Evolutionary conservation across 2,329 filamentous ascomycete genomes (phyloP), one percentile per base, ranked within the genome.

Genomic region (Trichoderma pleuroti): DNA sequence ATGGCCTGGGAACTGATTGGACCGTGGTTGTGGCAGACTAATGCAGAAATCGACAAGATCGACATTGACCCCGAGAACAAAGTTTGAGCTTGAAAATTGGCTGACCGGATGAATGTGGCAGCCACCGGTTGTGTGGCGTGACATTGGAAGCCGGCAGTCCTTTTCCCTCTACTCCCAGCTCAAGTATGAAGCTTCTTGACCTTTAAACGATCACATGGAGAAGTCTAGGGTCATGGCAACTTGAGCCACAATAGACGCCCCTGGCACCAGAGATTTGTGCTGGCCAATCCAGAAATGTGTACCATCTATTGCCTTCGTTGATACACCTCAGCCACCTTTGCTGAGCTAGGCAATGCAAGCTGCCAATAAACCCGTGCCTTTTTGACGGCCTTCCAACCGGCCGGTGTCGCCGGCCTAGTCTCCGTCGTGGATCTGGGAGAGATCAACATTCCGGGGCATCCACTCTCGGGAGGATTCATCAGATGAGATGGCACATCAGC

Each of bases 381-480:
- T 18, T 18, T 28, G 28, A 39, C n/a, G 18, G 32, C 21, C n/a
- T 21, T 28, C 46, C 28, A 54, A 21, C 54, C 56, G 56, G 56
- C 18, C 56, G 56, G 56, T 68, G 8, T 49, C 39, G 36, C 39
- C 54, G 56, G 26, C 16, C 30, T 61, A 61, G 66, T 61, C 57
- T 32, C 66, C 54, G 34, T 57, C 42, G 36, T 49, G 28, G 66
- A 60, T 32, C 66, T 26, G 26, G 8, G 28, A 49, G 42, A 34
- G 66, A 68, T 68, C 66, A 56, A 26, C 66, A 32, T 36, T 32
- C 56, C 66, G 66, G 30, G 30, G 16, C 63, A 57, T 42, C 63
- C 49, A 57, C 46, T 57, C 36, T 63, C 18, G 61, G 42, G 42
- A 52, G 61, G 61, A 64, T 46, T 64, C 42, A 34, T 32, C 39